phyloP scores from a whole-genome alignment of 2,329 filamentous ascomycete genomes.

The Colletotrichum sansevieriae region DNA sequence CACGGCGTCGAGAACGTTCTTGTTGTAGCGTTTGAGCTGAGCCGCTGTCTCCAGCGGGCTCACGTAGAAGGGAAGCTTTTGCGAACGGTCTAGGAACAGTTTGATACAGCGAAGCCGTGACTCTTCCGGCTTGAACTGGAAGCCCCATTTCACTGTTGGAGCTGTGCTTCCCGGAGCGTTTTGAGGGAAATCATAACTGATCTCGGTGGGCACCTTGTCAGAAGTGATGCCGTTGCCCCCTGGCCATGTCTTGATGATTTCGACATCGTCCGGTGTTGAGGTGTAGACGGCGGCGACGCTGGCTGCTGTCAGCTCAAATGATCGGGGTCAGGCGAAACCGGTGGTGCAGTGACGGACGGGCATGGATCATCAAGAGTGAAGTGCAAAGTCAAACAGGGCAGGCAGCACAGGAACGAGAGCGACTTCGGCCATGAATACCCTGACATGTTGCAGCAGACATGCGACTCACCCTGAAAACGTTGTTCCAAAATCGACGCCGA shows the following conservation, averaged over 20 bases:
- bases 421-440: background rate
- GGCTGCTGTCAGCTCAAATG: slow-evolving; percentile 30
- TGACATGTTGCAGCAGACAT: background rate
- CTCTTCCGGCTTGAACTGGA: slow-evolving; percentile 84
- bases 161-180: slow-evolving; percentile 54
- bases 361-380: slow-evolving; percentile 3
- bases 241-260: slow-evolving; percentile 88
- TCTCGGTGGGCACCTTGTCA: slow-evolving; percentile 87
- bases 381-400: background rate
- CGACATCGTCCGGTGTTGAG: slow-evolving; percentile 81
- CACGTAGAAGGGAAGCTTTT: slow-evolving; percentile 85
- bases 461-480: slow-evolving; percentile 79
- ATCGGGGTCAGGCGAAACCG: background rate
- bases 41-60: slow-evolving; percentile 82
- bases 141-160: slow-evolving; percentile 79
- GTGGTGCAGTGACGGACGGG: slow-evolving; percentile 1
- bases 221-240: slow-evolving; percentile 89
- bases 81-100: slow-evolving; percentile 83
- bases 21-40: slow-evolving; percentile 79
- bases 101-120: slow-evolving; percentile 84
- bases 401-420: background rate
- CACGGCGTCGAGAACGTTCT: slow-evolving; percentile 83
- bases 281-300: slow-evolving; percentile 81
- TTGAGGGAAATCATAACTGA: slow-evolving; percentile 69
- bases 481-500: slow-evolving; percentile 87